phyloP scores from a whole-genome alignment of 2,329 filamentous ascomycete genomes.

The Colletotrichum endophyticum region DNA sequence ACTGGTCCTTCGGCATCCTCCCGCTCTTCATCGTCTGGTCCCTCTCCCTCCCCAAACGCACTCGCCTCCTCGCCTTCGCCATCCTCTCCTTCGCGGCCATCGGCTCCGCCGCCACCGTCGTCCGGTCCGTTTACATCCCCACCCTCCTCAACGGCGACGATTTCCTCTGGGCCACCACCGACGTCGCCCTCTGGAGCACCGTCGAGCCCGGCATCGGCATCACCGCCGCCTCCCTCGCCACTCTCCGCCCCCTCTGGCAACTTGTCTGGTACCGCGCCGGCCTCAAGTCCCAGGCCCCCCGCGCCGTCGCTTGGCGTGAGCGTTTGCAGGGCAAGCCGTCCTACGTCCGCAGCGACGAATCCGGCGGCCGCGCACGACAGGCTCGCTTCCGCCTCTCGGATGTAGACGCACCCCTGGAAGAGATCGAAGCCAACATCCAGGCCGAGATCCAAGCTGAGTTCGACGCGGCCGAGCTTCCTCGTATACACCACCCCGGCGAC shows the following conservation, averaged over 20 bases:
- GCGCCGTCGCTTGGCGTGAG: constrained; percentile 1
- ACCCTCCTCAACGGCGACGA: constrained; percentile 39
- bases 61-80: constrained; percentile 39
- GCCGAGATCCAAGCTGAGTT: background rate
- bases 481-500: background rate
- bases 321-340: constrained; percentile 6
- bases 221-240: constrained; percentile 42
- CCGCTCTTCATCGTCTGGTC: constrained; percentile 46
- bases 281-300: background rate
- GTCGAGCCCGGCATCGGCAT: constrained; percentile 48
- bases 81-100: constrained; percentile 39
- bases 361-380: background rate
- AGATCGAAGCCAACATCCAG: background rate
- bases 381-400: background rate
- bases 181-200: constrained; percentile 50
- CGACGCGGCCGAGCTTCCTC: background rate
- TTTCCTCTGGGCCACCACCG: constrained; percentile 47
- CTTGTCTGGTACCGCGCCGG: constrained; percentile 8
- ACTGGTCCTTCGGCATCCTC: constrained; percentile 44
- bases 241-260: constrained; percentile 38
- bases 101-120: constrained; percentile 40
- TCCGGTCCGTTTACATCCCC: constrained; percentile 46
- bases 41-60: constrained; percentile 41
- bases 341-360: constrained; percentile 2
- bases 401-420: background rate